phyloP scores from a whole-genome alignment of 345 rosid genomes.

The Ceriops zippeliana region DNA sequence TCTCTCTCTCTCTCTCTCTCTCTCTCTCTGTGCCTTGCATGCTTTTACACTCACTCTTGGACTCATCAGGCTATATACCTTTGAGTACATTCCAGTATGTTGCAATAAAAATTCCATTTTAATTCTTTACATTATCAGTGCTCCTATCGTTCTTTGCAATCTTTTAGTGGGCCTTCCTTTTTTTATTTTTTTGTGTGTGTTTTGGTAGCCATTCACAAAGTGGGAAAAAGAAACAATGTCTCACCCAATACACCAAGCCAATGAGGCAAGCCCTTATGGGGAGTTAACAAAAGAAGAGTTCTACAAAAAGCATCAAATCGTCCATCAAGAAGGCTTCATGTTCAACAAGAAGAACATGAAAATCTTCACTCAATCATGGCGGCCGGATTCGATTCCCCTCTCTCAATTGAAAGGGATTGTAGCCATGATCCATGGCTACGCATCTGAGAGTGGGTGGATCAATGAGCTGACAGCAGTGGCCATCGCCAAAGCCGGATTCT shows the following conservation, averaged over 20 bases:
- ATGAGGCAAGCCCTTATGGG: conserved; percentile 28
- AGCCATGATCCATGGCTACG: conserved; percentile 37
- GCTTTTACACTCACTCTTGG: too few relatives aligned
- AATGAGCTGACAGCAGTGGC: conserved; percentile 30
- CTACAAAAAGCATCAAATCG: conserved; percentile 25
- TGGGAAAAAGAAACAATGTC: conserved; percentile 3
- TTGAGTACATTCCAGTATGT: too few relatives aligned
- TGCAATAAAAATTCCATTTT: too few relatives aligned
- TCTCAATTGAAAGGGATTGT: conserved; percentile 20
- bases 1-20: too few relatives aligned
- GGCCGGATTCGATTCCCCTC: background rate
- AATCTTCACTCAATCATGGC: conserved; percentile 34
- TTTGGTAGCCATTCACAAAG: too few relatives aligned
- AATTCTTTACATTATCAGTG: too few relatives aligned
- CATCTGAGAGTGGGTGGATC: conserved; percentile 33
- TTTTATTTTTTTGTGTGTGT: too few relatives aligned
- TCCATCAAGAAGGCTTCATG: conserved; percentile 23
- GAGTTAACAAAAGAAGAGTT: conserved; percentile 32
- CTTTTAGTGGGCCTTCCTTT: too few relatives aligned
- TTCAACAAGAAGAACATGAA: conserved; percentile 22
- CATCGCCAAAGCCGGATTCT: conserved; percentile 26
- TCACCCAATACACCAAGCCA: conserved; percentile 31
- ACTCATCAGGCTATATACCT: too few relatives aligned
- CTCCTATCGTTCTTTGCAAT: too few relatives aligned
- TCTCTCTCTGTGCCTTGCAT: too few relatives aligned